phyloP scores from a whole-genome alignment of 352 stramenopile species.

The Phytopythium oedochilum region DNA sequence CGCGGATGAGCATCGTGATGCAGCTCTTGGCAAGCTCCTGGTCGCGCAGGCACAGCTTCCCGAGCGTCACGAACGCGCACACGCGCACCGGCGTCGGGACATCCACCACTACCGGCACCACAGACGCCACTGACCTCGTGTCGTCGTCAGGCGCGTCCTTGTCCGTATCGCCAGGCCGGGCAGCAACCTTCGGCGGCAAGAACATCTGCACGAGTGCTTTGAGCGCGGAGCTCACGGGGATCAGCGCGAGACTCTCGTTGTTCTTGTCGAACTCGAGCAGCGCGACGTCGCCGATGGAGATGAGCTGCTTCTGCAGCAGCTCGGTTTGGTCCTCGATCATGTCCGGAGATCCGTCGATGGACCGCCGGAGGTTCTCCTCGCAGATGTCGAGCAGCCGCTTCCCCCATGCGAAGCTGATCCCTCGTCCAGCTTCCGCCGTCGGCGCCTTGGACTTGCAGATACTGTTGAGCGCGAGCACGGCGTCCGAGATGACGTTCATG shows the following conservation, averaged over 20 bases:
- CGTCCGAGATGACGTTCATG: conserved; percentile 74
- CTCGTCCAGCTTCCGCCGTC: conserved; percentile 40
- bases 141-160: conserved; percentile 21
- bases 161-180: conserved; percentile 12
- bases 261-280: conserved; percentile 79
- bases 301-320: conserved; percentile 74
- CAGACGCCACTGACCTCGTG: neutral
- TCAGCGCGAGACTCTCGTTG: conserved; percentile 57
- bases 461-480: conserved; percentile 63
- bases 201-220: conserved; percentile 77
- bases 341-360: conserved; percentile 50
- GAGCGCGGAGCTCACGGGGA: conserved; percentile 42
- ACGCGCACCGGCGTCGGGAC: conserved; percentile 81
- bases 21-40: conserved; percentile 90
- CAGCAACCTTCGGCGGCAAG: conserved; percentile 57
- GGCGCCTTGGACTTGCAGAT: conserved; percentile 74
- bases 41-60: conserved; percentile 96
- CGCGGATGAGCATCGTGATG: conserved; percentile 94
- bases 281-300: conserved; percentile 73
- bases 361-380: conserved; percentile 53
- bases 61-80: conserved; percentile 92
- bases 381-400: conserved; percentile 57
- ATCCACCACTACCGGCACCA: conserved; percentile 9
- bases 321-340: conserved; percentile 47
- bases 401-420: conserved; percentile 66